phyloP scores from a whole-genome alignment of 2,329 filamentous ascomycete species.

The Trichoderma koningiopsis region DNA sequence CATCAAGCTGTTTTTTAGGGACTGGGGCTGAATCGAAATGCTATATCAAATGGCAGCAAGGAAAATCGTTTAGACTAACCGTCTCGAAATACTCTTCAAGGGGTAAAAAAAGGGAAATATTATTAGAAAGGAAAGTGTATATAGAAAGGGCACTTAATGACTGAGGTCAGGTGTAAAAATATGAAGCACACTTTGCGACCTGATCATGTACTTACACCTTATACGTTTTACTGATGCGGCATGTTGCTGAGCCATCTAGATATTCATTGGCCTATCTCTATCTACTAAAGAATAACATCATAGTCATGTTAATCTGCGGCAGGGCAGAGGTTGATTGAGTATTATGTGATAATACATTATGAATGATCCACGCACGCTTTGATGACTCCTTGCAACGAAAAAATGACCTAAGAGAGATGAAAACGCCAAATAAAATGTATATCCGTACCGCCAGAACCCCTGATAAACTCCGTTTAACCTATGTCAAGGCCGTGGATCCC shows the following conservation, averaged over 20 bases:
- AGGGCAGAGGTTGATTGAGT: not conserved
- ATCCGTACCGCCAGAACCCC: constrained; percentile 2
- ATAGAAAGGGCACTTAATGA: not conserved
- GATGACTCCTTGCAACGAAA: not conserved
- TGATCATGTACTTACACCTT: not conserved
- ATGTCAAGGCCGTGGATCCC: constrained; percentile 15
- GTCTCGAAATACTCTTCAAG: not conserved
- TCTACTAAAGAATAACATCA: constrained; percentile 8
- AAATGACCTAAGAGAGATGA: not conserved
- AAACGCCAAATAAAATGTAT: constrained; percentile 12
- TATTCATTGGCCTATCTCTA: constrained; percentile 11
- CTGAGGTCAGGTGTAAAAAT: not conserved
- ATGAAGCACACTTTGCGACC: not conserved
- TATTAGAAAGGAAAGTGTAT: not conserved
- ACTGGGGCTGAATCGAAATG: not conserved
- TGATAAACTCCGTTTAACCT: constrained; percentile 18
- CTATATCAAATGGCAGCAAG: not conserved
- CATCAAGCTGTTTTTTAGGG: not conserved
- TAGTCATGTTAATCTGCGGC: not conserved
- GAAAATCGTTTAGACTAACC: not conserved
- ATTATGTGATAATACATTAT: not conserved
- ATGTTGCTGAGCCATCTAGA: not conserved
- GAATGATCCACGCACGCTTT: constrained; percentile 2
- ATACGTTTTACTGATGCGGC: not conserved
- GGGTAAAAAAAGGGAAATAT: not conserved